Base-by-base conservation (phyloP, 192 early-diverging fungal genomes). In the Coemansia sp. region DNA sequence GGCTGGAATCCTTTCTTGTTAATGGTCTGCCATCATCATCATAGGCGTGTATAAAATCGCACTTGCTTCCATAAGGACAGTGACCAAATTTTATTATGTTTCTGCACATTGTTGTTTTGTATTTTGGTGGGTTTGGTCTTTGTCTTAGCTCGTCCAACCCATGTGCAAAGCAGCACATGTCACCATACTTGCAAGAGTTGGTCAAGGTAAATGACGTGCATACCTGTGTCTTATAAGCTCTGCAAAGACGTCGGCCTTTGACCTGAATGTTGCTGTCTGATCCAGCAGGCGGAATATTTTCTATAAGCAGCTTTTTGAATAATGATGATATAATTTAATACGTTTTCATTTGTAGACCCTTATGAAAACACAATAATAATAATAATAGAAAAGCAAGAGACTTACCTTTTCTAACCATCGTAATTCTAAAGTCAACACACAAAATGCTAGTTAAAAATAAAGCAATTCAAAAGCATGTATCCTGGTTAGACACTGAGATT, bases 1-100 rank as follows among this genome's bases (percentile, higher is more conserved):
- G 48, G 19, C 15, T 49, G 51, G 8, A 6, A 54, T 22, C 22
- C 8, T 54, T 21, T 32, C 32, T 32, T 4, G 51, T 10, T 7
- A 7, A 49, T 9, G 51, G 51, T 10, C 26, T 26, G 22, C 32
- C 32, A 32, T 54, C 39, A 37, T 59, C 4, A 16, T 59, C 8
- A 16, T 41, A 18, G n/a, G 15, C 32, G 45, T 82, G 80, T n/a
- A 67, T 60, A 71, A 72, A 82, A 59, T 77, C 76, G 60, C 80
- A 82, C 40, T 77, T 74, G 18, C 26, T 21, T 39, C 69, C 78
- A 19, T 77, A 82, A 1, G 80, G 65, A 26, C 80, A 77, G 10
- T 19, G 22, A 0, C 41, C 59, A 7, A 63, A 56, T 10, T 65
- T 52, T 3, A 26, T 51, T 16, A 73, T 69, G 46, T 74, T 82